Conservation (phyloP, 73 alveolate genomes). For the Paramecium pentaurelia region DNA sequence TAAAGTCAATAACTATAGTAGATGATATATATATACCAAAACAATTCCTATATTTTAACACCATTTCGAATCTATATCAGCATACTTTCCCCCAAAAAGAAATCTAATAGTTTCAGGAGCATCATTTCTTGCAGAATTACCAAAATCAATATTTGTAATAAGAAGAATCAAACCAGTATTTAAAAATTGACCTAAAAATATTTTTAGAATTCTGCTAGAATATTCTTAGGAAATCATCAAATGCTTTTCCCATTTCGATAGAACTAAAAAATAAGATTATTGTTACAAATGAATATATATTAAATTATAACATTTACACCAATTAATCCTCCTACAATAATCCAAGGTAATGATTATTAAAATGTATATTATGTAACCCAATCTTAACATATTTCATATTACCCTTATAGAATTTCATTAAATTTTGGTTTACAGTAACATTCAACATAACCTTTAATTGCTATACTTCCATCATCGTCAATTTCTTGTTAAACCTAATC, state of each 20-base stretch:
- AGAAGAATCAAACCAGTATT: conserved; percentile 29
- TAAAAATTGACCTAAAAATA: conserved; percentile 33
- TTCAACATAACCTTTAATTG: conserved; percentile 20
- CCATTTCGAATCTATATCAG: conserved; percentile 38
- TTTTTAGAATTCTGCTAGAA: conserved; percentile 10
- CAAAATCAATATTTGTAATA: conserved; percentile 13
- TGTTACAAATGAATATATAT: not conserved
- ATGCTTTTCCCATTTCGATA: not conserved
- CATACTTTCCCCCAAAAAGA: conserved; percentile 14
- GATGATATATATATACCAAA: not conserved
- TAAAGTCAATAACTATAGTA: not conserved
- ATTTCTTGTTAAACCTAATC: not conserved
- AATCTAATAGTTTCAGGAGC: not conserved
- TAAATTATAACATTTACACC: not conserved
- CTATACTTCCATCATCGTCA: not conserved
- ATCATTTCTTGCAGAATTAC: not conserved
- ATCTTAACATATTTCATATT: not conserved
- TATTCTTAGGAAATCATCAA: not conserved
- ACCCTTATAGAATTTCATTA: not conserved
- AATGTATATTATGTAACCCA: not conserved
- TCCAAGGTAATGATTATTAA: not conserved
- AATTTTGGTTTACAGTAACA: conserved; percentile 17
- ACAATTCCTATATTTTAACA: conserved; percentile 22
- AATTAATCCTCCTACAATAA: not conserved
- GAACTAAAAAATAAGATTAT: not conserved